These are phyloP conservation scores for Coemansia guatemalensis DNA, from an alignment of 192 early-diverging fungal genomes.

Conservation along the genomic window DNA sequence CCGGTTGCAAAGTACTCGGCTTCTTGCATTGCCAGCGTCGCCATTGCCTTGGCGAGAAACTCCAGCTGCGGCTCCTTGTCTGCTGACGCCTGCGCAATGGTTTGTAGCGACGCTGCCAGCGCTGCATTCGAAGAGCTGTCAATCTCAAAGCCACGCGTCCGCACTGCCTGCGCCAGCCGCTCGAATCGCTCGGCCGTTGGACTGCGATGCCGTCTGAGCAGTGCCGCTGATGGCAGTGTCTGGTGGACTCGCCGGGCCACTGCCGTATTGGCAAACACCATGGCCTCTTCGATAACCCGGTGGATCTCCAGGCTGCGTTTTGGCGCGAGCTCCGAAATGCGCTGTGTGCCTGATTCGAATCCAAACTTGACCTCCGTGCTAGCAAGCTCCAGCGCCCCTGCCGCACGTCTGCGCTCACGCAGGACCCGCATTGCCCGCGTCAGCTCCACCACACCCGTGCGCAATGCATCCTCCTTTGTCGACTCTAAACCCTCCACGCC, in stretches of 20 bases:
- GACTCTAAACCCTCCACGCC: conserved; percentile 49
- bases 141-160: conserved; percentile 58
- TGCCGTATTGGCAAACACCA: conserved; percentile 73
- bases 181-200: conserved; percentile 64
- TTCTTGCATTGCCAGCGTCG: conserved; percentile 74
- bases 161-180: conserved; percentile 58
- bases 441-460: conserved; percentile 49
- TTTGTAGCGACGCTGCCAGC: conserved; percentile 60
- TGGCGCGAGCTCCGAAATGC: conserved; percentile 65
- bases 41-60: conserved; percentile 69
- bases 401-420: conserved; percentile 55
- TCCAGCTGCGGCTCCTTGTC: conserved; percentile 56
- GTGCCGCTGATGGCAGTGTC: conserved; percentile 56
- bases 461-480: conserved; percentile 38
- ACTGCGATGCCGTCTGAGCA: conserved; percentile 69
- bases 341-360: conserved; percentile 56
- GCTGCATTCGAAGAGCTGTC: conserved; percentile 66
- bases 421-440: conserved; percentile 57
- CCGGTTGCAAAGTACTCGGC: conserved; percentile 72
- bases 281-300: conserved; percentile 75
- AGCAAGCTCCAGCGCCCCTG: conserved; percentile 70
- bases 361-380: conserved; percentile 75
- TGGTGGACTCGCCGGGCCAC: conserved; percentile 65
- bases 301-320: conserved; percentile 70
- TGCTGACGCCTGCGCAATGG: conserved; percentile 40